phyloP scores from a whole-genome alignment of 495 filamentous ascomycete genomes.

The Cryomyces antarcticus region DNA sequence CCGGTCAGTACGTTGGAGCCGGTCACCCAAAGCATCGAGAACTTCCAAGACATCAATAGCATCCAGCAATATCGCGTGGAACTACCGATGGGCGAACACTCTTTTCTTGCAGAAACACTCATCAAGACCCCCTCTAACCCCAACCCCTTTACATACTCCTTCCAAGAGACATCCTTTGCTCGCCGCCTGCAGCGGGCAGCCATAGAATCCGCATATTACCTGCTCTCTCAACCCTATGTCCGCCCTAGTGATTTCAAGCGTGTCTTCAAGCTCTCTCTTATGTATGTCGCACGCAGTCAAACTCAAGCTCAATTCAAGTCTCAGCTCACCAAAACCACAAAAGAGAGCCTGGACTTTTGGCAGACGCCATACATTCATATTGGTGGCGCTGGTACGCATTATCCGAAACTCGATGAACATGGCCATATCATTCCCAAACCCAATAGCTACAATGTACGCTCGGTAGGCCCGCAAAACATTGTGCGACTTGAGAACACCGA shows the following conservation, averaged over 20 bases:
- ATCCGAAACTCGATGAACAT: conserved; percentile 19
- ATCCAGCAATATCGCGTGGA: too few relatives aligned
- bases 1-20: too few relatives aligned
- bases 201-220: conserved; percentile 38
- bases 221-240: conserved; percentile 35
- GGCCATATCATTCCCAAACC: conserved; percentile 10
- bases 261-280: conserved; percentile 46
- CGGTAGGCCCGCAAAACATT: conserved; percentile 14
- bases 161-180: conserved; percentile 49
- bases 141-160: conserved; percentile 25
- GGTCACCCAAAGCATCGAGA: too few relatives aligned
- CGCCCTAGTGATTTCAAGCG: conserved; percentile 28
- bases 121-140: background rate
- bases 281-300: conserved; percentile 29
- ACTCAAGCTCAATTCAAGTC: conserved; percentile 26
- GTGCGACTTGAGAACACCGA: conserved; percentile 18
- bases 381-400: conserved; percentile 50
- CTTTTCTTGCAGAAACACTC: too few relatives aligned
- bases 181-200: conserved; percentile 47
- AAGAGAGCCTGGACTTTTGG: conserved; percentile 36
- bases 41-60: too few relatives aligned
- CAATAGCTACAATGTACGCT: conserved; percentile 17
- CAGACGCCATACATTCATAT: conserved; percentile 42
- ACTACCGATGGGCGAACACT: too few relatives aligned
- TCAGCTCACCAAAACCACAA: conserved; percentile 18